These are phyloP conservation scores for Daldinia eschscholtzii DNA, from an alignment of 2,329 filamentous ascomycete species.

Conservation along the genomic window DNA sequence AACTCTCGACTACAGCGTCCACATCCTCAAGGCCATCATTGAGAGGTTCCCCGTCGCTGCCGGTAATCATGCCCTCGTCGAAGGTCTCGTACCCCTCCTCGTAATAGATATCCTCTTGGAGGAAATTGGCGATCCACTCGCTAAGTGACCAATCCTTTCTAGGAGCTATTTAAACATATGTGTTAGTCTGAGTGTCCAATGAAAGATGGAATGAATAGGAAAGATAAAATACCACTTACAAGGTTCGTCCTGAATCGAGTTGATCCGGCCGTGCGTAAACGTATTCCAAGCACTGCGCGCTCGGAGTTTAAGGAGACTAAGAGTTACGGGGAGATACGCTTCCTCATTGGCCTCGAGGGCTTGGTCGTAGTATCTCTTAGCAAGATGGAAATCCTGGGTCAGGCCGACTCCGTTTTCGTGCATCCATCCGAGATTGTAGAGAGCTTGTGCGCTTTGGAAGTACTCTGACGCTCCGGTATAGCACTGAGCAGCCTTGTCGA, in stretches of 20 bases:
- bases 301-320: constrained; percentile 88
- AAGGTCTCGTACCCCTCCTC: constrained; percentile 70
- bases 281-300: constrained; percentile 94
- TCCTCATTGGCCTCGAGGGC: constrained; percentile 92
- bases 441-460: constrained; percentile 90
- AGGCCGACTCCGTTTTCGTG: constrained; percentile 96
- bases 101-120: constrained; percentile 77
- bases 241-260: constrained; percentile 91
- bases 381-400: constrained; percentile 95
- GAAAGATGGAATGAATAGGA: not conserved
- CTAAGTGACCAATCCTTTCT: constrained; percentile 81
- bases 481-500: constrained; percentile 91
- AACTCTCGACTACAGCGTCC: constrained; percentile 84
- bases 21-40: constrained; percentile 73
- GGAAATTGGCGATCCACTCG: constrained; percentile 90
- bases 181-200: constrained; percentile 47
- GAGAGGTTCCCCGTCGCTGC: constrained; percentile 66
- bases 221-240: constrained; percentile 65
- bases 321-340: constrained; percentile 90
- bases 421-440: constrained; percentile 99
- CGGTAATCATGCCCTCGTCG: constrained; percentile 68
- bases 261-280: constrained; percentile 88
- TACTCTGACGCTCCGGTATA: constrained; percentile 94
- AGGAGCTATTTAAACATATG: constrained; percentile 62
- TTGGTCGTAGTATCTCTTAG: constrained; percentile 95